These are phyloP conservation scores for Ogataea minuta DNA, from an alignment of 805 yeast genomes.

Conservation along the genomic window DNA sequence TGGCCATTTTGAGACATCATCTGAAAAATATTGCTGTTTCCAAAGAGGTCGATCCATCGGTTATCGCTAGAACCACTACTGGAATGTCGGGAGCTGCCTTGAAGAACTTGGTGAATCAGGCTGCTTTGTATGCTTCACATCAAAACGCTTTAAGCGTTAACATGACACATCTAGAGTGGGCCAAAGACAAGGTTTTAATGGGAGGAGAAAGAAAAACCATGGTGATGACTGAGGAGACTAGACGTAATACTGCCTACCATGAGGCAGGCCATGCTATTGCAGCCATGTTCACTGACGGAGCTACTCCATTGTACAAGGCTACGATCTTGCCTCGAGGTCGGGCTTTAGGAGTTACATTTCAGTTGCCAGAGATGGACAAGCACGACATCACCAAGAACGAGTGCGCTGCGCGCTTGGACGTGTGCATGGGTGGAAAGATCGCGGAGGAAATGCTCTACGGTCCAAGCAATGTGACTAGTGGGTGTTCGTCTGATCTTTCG, in stretches of 20 bases:
- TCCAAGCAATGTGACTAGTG: constrained; percentile 87
- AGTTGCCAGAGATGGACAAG: constrained; percentile 97
- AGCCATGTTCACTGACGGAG: constrained; percentile 93
- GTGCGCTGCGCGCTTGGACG: constrained; percentile 89
- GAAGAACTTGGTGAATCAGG: constrained; percentile 94
- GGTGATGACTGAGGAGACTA: constrained; percentile 94
- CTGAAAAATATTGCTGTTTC: constrained; percentile 87
- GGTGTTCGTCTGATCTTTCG: constrained; percentile 89
- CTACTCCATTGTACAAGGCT: constrained; percentile 94
- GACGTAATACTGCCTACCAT: constrained; percentile 94
- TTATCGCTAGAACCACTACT: constrained; percentile 95
- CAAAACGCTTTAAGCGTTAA: constrained; percentile 86
- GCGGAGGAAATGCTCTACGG: constrained; percentile 96
- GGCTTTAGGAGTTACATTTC: constrained; percentile 96
- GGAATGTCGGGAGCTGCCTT: constrained; percentile 98
- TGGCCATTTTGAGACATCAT: constrained; percentile 88
- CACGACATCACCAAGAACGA: constrained; percentile 88
- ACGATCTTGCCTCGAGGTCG: constrained; percentile 96
- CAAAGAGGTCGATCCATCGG: constrained; percentile 79
- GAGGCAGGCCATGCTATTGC: constrained; percentile 99
- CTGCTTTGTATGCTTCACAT: constrained; percentile 96
- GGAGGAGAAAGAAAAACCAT: constrained; percentile 98
- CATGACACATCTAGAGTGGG: constrained; percentile 96
- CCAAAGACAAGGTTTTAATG: constrained; percentile 95
- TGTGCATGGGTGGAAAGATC: constrained; percentile 98